Base-by-base conservation (phyloP, 345 rosid genomes). In the Combretum micranthum region DNA sequence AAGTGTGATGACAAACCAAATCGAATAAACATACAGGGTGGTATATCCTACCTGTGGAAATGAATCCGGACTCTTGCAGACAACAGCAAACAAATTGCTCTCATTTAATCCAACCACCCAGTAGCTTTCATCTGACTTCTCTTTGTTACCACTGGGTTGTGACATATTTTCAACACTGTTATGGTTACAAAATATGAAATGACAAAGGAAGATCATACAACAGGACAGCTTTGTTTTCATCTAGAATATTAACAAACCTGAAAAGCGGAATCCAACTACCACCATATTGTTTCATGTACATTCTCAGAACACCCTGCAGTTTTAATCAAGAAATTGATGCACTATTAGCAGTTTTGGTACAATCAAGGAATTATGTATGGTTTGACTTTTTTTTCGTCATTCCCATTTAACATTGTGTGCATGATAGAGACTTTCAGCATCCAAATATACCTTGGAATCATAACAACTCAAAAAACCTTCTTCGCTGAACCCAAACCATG, bases 251-350 rank as follows among this genome's bases (percentile, higher is more conserved):
- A 39, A 64, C 47, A 62, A 68, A 93, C 99, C 99, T 87, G 85
- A 89, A 93, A 57, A 87, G 73, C 17, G 99, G 99, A 70, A 87
- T 73, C 99, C 99, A 93, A 57, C 80, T 79, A 74, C 97, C 99
- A 65, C 92, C 97, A 77, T 47, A 89, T 63, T 87, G 83, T 67
- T 70, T 73, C 23, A 92, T 77, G 64, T 72, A 85, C 54, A 76
- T 82, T 72, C 88, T 78, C 75, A 93, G 67, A 52, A 87, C 70
- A 42, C 96, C 97, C 97, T 87, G 66, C 73, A 80, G 21, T 32
- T 32, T 32, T 32, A 32, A 11, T 32, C 39, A 32, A 32, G 39
- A 4, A 32, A 4, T 32, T 12, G 10, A 3, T 15, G n/a, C 49
- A 1, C 4, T 17, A 17, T 46, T 17, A 46, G 49, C 39, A 32